Evolutionary conservation across 176 grass and related monocot species (phyloP).

Genomic region (Alloteropsis semialata): DNA sequence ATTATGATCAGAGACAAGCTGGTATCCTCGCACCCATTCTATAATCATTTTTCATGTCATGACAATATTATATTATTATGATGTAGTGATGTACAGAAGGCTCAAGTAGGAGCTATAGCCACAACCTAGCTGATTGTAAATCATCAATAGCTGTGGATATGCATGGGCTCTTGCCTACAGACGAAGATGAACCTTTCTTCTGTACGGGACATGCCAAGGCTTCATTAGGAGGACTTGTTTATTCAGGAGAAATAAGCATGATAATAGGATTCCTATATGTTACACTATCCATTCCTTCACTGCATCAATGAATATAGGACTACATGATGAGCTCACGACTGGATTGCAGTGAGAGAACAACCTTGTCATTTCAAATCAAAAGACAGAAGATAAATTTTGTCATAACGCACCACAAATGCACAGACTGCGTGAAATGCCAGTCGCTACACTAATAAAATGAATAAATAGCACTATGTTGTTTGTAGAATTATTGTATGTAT

Average conservation of each 20-base stretch:
- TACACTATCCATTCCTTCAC: neutral
- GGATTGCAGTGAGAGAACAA: neutral
- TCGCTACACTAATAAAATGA: neutral
- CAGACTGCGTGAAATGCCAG: neutral
- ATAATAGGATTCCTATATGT: neutral
- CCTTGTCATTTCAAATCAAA: neutral
- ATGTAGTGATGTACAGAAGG: neutral
- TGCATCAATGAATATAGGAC: no score
- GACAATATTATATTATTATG: neutral
- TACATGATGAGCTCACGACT: neutral
- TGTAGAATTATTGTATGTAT: neutral
- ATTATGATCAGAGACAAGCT: neutral
- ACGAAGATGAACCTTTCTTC: neutral
- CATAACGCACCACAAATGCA: neutral
- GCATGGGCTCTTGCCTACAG: neutral
- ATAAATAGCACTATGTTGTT: neutral
- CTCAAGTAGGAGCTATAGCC: neutral
- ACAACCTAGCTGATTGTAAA: neutral
- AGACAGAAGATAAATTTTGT: neutral
- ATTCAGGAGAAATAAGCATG: neutral
- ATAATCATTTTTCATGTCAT: neutral
- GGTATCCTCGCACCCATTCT: neutral
- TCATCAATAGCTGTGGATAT: neutral
- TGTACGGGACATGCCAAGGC: neutral
- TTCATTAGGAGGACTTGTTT: neutral